A percentile compares a stretch with the other conserved stretches of the same genome.
Evolutionary conservation across 2,329 filamentous ascomycete genomes (phyloP).

Genomic region (Penicillium sp.): DNA sequence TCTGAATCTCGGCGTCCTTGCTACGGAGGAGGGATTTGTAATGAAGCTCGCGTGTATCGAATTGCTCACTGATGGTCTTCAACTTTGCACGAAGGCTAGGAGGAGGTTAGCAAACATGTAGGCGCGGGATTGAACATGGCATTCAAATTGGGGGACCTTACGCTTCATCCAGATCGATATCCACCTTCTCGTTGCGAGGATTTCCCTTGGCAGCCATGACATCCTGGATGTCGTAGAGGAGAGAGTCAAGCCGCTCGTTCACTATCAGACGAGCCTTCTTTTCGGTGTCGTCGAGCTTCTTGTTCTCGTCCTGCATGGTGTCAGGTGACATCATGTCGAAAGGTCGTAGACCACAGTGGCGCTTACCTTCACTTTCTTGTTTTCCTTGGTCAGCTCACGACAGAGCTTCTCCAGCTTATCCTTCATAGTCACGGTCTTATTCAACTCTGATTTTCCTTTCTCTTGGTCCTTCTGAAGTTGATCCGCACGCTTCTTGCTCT

Average conservation of each 20-base stretch:
- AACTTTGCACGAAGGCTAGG: slow-evolving; percentile 68
- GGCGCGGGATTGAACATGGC: background rate
- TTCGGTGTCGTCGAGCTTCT: slow-evolving; percentile 83
- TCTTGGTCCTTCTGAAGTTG: slow-evolving; percentile 97
- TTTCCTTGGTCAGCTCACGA: slow-evolving; percentile 91
- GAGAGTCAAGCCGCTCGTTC: slow-evolving; percentile 78
- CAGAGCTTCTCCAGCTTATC: slow-evolving; percentile 97
- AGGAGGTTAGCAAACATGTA: slow-evolving; percentile 20
- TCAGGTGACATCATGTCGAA: background rate
- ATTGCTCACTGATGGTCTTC: slow-evolving; percentile 95
- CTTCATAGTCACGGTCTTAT: slow-evolving; percentile 86
- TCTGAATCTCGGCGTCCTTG: slow-evolving; percentile 94
- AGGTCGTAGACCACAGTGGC: slow-evolving; percentile 27
- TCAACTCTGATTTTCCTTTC: slow-evolving; percentile 81
- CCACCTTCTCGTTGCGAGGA: slow-evolving; percentile 76
- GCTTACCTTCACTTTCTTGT: slow-evolving; percentile 93
- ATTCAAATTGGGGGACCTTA: slow-evolving; percentile 52
- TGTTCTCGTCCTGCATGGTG: slow-evolving; percentile 76
- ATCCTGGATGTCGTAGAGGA: slow-evolving; percentile 83
- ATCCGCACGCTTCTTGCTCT: slow-evolving; percentile 94
- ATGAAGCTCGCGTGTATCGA: slow-evolving; percentile 91
- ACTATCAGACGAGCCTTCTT: slow-evolving; percentile 80
- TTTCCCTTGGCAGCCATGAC: slow-evolving; percentile 86
- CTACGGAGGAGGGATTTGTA: slow-evolving; percentile 90
- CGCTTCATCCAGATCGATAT: slow-evolving; percentile 89